A percentile compares a stretch with the other conserved stretches of the same genome.
phyloP scores from a whole-genome alignment of 202 grass and related monocot species.

The Brachypodium distachyon region DNA sequence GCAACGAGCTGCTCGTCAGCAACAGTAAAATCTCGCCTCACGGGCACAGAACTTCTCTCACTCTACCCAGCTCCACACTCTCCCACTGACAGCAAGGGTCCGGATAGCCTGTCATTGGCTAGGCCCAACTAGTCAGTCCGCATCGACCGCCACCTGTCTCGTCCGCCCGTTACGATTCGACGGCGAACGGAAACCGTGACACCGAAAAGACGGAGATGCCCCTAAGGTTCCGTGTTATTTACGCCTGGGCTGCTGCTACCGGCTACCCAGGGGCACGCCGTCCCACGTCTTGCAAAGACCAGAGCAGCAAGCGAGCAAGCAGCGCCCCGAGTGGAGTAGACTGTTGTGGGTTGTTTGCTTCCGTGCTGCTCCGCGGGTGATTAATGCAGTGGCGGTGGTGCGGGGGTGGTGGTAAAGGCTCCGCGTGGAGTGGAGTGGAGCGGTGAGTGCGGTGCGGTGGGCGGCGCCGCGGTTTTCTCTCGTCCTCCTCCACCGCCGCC shows the following conservation, averaged over 20 bases:
- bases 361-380: too few relatives aligned
- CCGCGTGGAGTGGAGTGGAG: background rate
- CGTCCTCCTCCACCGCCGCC: too few relatives aligned
- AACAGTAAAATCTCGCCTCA: background rate
- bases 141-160: background rate
- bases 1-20: too few relatives aligned
- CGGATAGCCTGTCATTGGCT: background rate
- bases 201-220: background rate
- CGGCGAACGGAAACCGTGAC: background rate
- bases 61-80: background rate
- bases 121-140: accelerated
- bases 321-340: too few relatives aligned
- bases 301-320: too few relatives aligned
- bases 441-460: background rate
- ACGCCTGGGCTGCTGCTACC: too few relatives aligned
- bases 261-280: too few relatives aligned
- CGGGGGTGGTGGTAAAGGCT: background rate
- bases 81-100: background rate
- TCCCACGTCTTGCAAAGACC: too few relatives aligned
- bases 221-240: background rate
- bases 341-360: too few relatives aligned
- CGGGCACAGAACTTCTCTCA: background rate
- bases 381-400: background rate
- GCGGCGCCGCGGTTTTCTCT: background rate
- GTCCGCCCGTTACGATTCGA: background rate